Conservation (phyloP, 768 basidiomycete genomes). For the Collybia mongolica region DNA sequence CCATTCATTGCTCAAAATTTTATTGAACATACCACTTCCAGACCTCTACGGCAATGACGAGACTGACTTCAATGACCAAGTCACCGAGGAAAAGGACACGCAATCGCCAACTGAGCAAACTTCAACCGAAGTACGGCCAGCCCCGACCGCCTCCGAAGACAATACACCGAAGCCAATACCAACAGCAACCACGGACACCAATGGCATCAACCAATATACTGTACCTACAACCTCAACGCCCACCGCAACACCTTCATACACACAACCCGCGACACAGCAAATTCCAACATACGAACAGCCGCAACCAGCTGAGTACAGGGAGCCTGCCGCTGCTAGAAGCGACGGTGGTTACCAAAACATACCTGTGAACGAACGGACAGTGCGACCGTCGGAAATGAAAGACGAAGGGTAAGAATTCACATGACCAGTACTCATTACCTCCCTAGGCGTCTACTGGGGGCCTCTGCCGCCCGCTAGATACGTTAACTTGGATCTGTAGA, state of each 20-base stretch:
- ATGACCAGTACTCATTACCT: slow-evolving; percentile 24
- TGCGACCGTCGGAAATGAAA: slow-evolving; percentile 90
- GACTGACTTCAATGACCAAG: slow-evolving; percentile 52
- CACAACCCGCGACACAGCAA: slow-evolving; percentile 53
- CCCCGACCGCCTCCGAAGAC: slow-evolving; percentile 7
- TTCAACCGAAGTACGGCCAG: slow-evolving; percentile 16
- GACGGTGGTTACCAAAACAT: slow-evolving; percentile 43
- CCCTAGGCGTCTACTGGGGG: slow-evolving; percentile 26
- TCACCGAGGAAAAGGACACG: slow-evolving; percentile 34
- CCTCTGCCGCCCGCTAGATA: slow-evolving; percentile 5
- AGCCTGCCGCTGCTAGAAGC: slow-evolving; percentile 29
- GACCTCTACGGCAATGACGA: slow-evolving; percentile 80
- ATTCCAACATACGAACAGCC: slow-evolving; percentile 81
- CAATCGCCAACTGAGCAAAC: slow-evolving; percentile 24
- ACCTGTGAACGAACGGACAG: slow-evolving; percentile 55
- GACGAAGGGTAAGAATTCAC: slow-evolving; percentile 91
- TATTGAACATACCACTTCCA: slow-evolving; percentile 20
- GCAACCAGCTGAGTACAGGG: slow-evolving; percentile 49
- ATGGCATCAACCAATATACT: slow-evolving; percentile 12
- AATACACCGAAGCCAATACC: slow-evolving; percentile 21
- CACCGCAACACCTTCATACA: slow-evolving; percentile 13
- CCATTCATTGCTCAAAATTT: not conserved
- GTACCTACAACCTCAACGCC: slow-evolving; percentile 18
- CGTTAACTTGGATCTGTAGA: slow-evolving; percentile 30
- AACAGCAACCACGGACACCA: slow-evolving; percentile 13